Evolutionary conservation across 371 early-diverging fungal species (phyloP).

Genomic region (Lichtheimia corymbifera): DNA sequence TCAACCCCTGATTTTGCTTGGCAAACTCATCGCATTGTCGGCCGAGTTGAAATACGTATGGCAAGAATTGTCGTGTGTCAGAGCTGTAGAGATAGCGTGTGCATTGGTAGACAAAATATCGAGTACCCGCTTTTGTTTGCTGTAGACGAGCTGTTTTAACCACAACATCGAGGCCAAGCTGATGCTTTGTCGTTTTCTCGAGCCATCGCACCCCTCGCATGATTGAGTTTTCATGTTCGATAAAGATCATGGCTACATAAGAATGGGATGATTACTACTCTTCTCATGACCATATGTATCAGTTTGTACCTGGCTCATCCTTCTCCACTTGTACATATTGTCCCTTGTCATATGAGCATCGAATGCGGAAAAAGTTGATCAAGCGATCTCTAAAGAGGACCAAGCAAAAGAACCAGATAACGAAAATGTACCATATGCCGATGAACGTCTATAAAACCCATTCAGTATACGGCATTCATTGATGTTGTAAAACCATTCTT

Average conservation of each 20-base stretch:
- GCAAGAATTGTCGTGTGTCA: slow-evolving; percentile 49
- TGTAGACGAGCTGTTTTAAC: slow-evolving; percentile 43
- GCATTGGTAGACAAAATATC: slow-evolving; percentile 75
- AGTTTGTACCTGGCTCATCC: slow-evolving; percentile 36
- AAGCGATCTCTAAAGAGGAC: slow-evolving; percentile 46
- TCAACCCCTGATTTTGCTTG: slow-evolving; percentile 51
- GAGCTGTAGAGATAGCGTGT: slow-evolving; percentile 70
- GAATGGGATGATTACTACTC: slow-evolving; percentile 8
- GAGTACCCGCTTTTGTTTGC: slow-evolving; percentile 50
- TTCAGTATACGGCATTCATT: slow-evolving; percentile 33
- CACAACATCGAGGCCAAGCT: slow-evolving; percentile 37
- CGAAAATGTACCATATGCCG: slow-evolving; percentile 67
- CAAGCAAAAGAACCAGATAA: slow-evolving; percentile 62
- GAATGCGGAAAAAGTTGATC: slow-evolving; percentile 68
- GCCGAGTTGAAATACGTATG: slow-evolving; percentile 59
- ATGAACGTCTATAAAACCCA: slow-evolving; percentile 28
- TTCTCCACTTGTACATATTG: slow-evolving; percentile 69
- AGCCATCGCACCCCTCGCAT: slow-evolving; percentile 22
- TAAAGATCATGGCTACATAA: slow-evolving; percentile 48
- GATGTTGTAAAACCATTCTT: slow-evolving; percentile 22
- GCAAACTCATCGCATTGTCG: slow-evolving; percentile 48
- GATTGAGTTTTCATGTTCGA: slow-evolving; percentile 42
- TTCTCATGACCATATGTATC: neutral
- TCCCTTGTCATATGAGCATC: slow-evolving; percentile 52
- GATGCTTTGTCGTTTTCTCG: slow-evolving; percentile 25